phyloP scores from a whole-genome alignment of 2,329 filamentous ascomycete genomes.

The Neurospora crassa region DNA sequence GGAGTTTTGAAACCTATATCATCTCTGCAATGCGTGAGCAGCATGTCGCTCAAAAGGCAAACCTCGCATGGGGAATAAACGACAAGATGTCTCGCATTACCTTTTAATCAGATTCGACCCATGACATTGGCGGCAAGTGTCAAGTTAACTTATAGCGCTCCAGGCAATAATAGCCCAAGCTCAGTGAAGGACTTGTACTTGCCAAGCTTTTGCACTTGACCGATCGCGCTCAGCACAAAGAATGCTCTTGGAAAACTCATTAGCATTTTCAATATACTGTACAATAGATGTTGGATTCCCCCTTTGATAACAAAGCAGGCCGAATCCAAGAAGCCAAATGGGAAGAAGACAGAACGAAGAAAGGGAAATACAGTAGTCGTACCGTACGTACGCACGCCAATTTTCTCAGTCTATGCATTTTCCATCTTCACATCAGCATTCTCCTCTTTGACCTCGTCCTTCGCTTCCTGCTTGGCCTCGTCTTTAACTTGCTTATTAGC shows the following conservation, averaged over 20 bases:
- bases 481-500: not conserved
- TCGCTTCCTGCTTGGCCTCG: not conserved
- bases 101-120: not conserved
- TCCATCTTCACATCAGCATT: not conserved
- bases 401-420: not conserved
- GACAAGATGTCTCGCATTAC: not conserved
- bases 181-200: too few species aligned
- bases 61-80: not conserved
- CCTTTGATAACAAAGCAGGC: not conserved
- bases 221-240: not conserved
- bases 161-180: not conserved
- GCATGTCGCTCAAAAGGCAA: not conserved
- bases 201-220: not conserved
- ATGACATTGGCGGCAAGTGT: not conserved
- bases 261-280: not conserved
- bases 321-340: not conserved
- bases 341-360: not conserved
- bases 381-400: not conserved
- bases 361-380: not conserved
- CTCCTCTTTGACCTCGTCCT: not conserved
- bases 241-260: not conserved
- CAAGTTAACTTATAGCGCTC: not conserved
- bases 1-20: not conserved
- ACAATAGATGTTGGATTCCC: not conserved
- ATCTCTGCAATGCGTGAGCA: not conserved